phyloP scores from a whole-genome alignment of 257 asterid species.

The Solanum tacnaense region DNA sequence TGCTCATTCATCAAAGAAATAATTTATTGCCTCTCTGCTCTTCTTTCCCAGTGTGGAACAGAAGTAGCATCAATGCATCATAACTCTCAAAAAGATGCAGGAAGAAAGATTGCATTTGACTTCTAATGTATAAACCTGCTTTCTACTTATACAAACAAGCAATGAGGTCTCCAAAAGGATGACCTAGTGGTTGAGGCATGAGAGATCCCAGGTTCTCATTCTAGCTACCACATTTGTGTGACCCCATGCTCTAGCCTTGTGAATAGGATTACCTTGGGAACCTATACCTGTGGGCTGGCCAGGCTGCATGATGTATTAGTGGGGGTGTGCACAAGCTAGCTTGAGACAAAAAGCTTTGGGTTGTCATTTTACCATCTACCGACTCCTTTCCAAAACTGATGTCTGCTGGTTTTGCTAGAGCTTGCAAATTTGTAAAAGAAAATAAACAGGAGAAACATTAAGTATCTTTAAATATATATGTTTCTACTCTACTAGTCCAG shows the following conservation, averaged over 20 bases:
- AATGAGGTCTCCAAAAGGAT: not conserved
- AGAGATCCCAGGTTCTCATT: not conserved
- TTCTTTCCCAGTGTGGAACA: not conserved
- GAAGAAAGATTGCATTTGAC: not conserved
- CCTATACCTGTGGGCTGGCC: not conserved
- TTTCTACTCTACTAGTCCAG: not conserved
- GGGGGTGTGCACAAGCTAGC: not conserved
- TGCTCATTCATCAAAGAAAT: not conserved
- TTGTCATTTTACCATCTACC: not conserved
- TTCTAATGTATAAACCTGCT: not conserved
- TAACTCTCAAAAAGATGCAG: not conserved
- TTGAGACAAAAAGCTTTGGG: not conserved
- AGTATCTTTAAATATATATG: not conserved
- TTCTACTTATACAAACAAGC: not conserved
- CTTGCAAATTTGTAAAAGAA: not conserved
- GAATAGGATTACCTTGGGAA: not conserved
- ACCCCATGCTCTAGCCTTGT: not conserved
- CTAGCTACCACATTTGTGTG: not conserved
- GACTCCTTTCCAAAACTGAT: not conserved
- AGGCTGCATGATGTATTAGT: not conserved
- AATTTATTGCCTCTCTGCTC: not conserved
- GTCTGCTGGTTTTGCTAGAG: not conserved
- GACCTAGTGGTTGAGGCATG: not conserved
- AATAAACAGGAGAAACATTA: not conserved
- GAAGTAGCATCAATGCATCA: not conserved